Evolutionary conservation across 352 stramenopile genomes (phyloP), one percentile per base, ranked within the genome.

Genomic region (Stephanocyclus meneghinianus): DNA sequence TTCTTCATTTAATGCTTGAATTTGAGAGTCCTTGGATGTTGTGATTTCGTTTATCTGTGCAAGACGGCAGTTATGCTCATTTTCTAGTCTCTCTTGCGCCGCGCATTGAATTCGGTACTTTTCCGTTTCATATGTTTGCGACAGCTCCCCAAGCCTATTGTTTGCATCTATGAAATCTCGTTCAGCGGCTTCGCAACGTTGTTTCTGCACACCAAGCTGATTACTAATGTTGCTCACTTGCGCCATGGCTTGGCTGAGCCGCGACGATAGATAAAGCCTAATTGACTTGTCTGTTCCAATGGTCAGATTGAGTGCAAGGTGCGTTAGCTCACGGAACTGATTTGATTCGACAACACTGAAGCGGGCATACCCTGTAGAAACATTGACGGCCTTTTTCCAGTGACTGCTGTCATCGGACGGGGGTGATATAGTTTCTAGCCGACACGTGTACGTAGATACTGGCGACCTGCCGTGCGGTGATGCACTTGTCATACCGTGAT

Each of bases 291-390:
- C 80, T 13, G 76, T 80, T 26, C 80, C 80, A 51, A 79, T 50
- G 40, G 78, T 76, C 0, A 87, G 59, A 57, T 77, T 82, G 48
- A 87, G 37, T 55, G 80, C 76, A 47, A 87, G 67, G 55, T 87
- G 80, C 2, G 71, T 81, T 5, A 87, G 63, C 66, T 87, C 80
- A 30, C 80, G 70, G 57, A 87, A 87, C 29, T 84, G 76, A 60
- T 87, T 87, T 8, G 71, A 84, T 64, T 87, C 80, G 4, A 87
- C 80, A 63, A 87, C 75, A 48, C 71, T 81, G 47, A 87, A 87
- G 60, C 65, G 66, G 56, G 78, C 72, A 76, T 85, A 45, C 21
- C 37, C 66, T 40, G 60, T 45, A 2, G 48, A 47, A 7, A 15
- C 51, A 56, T 47, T 61, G 51, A 32, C 69, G 29, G 44, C 79